Conservation (phyloP, 176 grass and related monocot species). For the Hordeum vulgare region MorexV3_pseudomolecules_assembly NC_058520.1:26163438-26163937, state of each 20-base stretch:
- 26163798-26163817: conserved; percentile 51
- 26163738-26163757: conserved; percentile 41
- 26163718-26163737: conserved; percentile 64
- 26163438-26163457: neutral
- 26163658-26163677: neutral
- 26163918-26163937: conserved; percentile 83
- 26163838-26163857: conserved; percentile 60
- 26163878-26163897: conserved; percentile 58
- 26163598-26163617: conserved; percentile 75
- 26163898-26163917: conserved; percentile 85
- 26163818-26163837: conserved; percentile 63
- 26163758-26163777: neutral
- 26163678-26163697: conserved; percentile 60
- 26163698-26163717: conserved; percentile 56
- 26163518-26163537: conserved; percentile 23
- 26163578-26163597: conserved; percentile 90
- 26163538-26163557: conserved; percentile 76
- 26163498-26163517: neutral
- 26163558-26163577: conserved; percentile 77
- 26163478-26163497: neutral
- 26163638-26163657: conserved; percentile 11
- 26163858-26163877: conserved; percentile 26
- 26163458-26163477: neutral
- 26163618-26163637: conserved; percentile 85
- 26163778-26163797: conserved; percentile 39